phyloP scores from a whole-genome alignment of 768 basidiomycete species.

The Lentinula aciculospora region DNA sequence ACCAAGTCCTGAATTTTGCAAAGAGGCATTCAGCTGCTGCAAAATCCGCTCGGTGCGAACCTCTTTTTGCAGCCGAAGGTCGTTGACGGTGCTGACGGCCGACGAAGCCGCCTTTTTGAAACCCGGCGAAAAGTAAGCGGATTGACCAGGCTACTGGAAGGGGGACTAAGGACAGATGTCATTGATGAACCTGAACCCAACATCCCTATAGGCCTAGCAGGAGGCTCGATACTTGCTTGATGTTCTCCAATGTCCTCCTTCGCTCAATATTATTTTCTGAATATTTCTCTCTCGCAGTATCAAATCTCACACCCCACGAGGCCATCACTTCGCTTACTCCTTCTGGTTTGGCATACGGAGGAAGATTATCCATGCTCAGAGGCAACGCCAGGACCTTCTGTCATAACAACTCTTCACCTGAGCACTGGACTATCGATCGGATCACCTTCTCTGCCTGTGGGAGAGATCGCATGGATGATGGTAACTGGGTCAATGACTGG shows the following conservation, averaged over 20 bases:
- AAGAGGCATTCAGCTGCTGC: background rate
- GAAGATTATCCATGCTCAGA: conserved; percentile 12
- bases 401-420: conserved; percentile 12
- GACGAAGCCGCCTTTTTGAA: background rate
- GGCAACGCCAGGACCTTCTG: conserved; percentile 14
- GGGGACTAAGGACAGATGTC: background rate
- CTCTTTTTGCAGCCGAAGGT: background rate
- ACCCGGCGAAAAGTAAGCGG: background rate
- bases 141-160: background rate
- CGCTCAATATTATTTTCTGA: conserved; percentile 12
- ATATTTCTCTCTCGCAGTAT: conserved; percentile 9
- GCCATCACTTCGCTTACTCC: conserved; percentile 17
- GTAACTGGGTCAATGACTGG: conserved; percentile 3
- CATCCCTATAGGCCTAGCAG: background rate
- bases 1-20: background rate
- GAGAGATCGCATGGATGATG: conserved; percentile 12
- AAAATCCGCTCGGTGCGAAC: background rate
- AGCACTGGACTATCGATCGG: background rate
- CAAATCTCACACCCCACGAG: conserved; percentile 15
- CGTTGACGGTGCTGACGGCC: background rate
- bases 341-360: conserved; percentile 14
- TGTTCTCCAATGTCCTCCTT: conserved; percentile 1
- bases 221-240: background rate
- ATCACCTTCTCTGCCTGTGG: background rate
- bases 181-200: background rate